A percentile compares a stretch with the other conserved stretches of the same genome.
Conservation (phyloP, 805 yeast genomes). For the Yarrowia keelungensis region DNA sequence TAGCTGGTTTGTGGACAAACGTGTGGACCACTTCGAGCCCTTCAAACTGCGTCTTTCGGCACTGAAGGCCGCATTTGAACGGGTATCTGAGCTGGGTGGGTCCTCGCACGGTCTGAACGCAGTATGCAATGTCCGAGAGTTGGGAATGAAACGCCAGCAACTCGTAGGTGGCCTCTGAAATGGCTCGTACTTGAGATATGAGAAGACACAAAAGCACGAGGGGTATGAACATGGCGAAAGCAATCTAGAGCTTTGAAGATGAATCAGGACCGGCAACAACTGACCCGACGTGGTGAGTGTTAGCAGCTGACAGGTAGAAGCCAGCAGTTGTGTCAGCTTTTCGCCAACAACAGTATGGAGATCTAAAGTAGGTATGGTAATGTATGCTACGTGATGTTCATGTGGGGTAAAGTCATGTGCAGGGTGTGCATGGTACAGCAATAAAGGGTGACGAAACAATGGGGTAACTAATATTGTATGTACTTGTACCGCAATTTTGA, state of each 20-base stretch:
- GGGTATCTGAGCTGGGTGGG: constrained; percentile 29
- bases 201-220: neutral
- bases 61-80: constrained; percentile 25
- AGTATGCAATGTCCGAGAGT: constrained; percentile 23
- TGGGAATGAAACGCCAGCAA: constrained; percentile 13
- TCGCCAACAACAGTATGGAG: neutral
- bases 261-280: no score
- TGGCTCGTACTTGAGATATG: neutral
- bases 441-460: no score
- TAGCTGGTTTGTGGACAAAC: constrained; percentile 8
- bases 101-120: constrained; percentile 17
- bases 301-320: no score
- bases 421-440: neutral
- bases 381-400: constrained; percentile 4
- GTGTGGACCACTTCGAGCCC: constrained; percentile 18
- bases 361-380: neutral
- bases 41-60: constrained; percentile 18
- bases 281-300: no score
- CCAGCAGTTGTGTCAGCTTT: no score
- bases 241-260: no score
- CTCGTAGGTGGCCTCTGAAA: constrained; percentile 11
- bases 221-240: neutral
- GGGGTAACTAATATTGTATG: no score
- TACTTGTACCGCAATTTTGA: no score
- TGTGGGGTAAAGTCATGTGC: constrained; percentile 30